These are phyloP conservation scores for Vitis cinerea DNA, from an alignment of 164 flowering plant genomes.

Conservation along the genomic window DNA sequence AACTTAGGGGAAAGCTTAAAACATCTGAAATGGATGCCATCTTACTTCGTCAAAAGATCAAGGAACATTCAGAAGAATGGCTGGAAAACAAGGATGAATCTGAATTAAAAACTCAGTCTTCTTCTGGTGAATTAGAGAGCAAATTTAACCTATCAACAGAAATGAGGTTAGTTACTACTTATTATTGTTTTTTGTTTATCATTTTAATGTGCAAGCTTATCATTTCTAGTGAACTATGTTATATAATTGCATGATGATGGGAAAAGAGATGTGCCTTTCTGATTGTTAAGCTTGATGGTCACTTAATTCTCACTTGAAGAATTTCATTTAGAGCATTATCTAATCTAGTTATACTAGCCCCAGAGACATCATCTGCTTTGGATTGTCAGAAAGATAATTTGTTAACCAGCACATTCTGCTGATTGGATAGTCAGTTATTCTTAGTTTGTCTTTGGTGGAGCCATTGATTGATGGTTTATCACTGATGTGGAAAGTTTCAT, in stretches of 20 bases:
- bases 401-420: not conserved
- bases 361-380: not conserved
- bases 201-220: not conserved
- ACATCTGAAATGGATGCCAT: conserved; percentile 30
- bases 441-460: not conserved
- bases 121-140: conserved; percentile 19
- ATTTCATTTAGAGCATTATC: not conserved
- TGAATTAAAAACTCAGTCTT: conserved; percentile 6
- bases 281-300: not conserved
- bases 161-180: conserved; percentile 40
- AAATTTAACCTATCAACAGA: conserved; percentile 23
- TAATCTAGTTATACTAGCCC: not conserved
- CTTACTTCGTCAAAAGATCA: conserved; percentile 28
- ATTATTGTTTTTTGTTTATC: not conserved
- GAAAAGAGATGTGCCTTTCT: not conserved
- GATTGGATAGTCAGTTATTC: not conserved
- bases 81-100: conserved; percentile 20
- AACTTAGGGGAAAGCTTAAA: conserved; percentile 44
- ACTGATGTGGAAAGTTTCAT: no score
- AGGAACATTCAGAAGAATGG: conserved; percentile 29
- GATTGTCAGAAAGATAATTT: not conserved
- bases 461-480: not conserved
- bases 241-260: not conserved
- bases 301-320: not conserved
- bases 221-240: not conserved